Evolutionary conservation across 495 filamentous ascomycete genomes (phyloP), one percentile per base, ranked within the genome.

Genomic region (Patellaria atrata): DNA sequence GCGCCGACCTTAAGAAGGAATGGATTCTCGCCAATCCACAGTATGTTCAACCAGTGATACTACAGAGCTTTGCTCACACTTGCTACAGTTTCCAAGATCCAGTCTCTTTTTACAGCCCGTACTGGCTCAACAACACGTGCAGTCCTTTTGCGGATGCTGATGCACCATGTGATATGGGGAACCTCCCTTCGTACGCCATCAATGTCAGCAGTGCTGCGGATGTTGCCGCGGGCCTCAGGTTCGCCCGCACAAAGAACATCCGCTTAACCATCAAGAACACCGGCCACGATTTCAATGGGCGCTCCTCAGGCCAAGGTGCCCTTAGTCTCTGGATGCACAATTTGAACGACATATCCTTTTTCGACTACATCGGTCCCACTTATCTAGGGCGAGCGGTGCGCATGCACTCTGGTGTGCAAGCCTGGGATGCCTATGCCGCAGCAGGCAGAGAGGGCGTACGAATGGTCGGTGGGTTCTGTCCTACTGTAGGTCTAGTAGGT

Each of bases 141-240:
- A 62, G 69, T 39, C 71, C 73, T 3, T 74, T 68, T 27, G 50
- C 58, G 11, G 49, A 65, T n/a, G 52, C 59, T 3, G 43, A 43
- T 6, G 62, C 52, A 28, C 55, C 63, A 4, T 83, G 75, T 52
- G 61, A 56, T 0, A 48, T 72, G 0, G 75, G 71, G 1, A 72
- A 67, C 45, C 73, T 71, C 50, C 60, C 69, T 6, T 45, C 51
- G 3, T 80, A 78, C 35, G 57, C 64, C 5, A 59, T 74, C 41
- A 63, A 70, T 40, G 62, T 66, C 15, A 52, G 45, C 11, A 28
- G 31, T 2, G 43, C 48, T 13, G 50, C 27, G 3, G 62, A 77
- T 32, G 55, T 70, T 32, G 56, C 58, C 25, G 53, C 54, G 2
- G 67, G 61, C 3, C 45, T 78, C n/a, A 53, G 57, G 14, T 77